A percentile compares a stretch with the other conserved stretches of the same genome.
Conservation (phyloP, 108 stramenopile species). For the Phaeodactylum tricornutum region DNA sequence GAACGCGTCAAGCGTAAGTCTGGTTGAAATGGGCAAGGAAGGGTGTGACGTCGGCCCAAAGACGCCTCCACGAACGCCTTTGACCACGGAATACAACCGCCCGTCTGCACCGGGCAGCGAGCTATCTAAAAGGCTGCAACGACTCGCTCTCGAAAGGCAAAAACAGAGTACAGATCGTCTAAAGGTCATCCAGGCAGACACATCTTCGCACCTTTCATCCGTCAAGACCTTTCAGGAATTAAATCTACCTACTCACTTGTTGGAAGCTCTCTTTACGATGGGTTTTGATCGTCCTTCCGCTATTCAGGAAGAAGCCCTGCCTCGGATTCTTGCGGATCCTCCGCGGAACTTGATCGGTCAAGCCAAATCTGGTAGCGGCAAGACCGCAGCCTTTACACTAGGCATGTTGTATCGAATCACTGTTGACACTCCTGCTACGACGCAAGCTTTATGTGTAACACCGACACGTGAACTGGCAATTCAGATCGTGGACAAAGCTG, state of each 20-base stretch:
- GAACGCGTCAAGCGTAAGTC: too few species aligned
- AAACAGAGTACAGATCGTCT: constrained; percentile 70
- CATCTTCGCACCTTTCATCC: constrained; percentile 57
- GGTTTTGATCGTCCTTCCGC: constrained; percentile 93
- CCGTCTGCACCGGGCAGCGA: too few species aligned
- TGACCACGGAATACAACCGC: too few species aligned
- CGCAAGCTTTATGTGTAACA: constrained; percentile 84
- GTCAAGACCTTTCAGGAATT: constrained; percentile 87
- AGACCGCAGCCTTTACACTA: constrained; percentile 90
- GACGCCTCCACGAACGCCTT: too few species aligned
- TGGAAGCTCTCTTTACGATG: constrained; percentile 87
- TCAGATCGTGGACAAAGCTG: constrained; percentile 85
- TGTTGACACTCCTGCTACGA: constrained; percentile 49
- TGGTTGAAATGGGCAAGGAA: too few species aligned
- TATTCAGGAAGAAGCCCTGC: constrained; percentile 93
- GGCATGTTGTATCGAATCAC: constrained; percentile 86
- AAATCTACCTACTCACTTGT: constrained; percentile 77
- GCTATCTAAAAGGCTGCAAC: constrained; percentile 76
- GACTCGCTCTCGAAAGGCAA: constrained; percentile 83
- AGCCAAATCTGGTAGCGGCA: constrained; percentile 90
- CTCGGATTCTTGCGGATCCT: constrained; percentile 80
- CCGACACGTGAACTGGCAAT: constrained; percentile 91
- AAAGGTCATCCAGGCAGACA: constrained; percentile 78
- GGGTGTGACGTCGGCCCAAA: too few species aligned
- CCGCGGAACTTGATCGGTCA: constrained; percentile 93